phyloP scores from a whole-genome alignment of 2,329 filamentous ascomycete genomes.

The Pseudogymnoascus sp. region DNA sequence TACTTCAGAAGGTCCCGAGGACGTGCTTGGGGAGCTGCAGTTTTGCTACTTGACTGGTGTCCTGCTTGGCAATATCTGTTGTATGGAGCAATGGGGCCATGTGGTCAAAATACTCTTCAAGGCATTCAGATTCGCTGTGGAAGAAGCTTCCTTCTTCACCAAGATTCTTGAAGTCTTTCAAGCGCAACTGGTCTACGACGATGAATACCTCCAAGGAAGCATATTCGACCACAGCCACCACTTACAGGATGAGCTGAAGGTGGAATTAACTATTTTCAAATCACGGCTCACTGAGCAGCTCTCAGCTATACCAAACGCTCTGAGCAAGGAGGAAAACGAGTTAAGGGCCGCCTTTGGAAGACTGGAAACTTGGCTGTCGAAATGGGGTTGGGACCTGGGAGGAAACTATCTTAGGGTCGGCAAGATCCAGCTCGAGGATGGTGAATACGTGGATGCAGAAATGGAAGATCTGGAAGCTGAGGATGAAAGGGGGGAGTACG shows the following conservation, averaged over 20 bases:
- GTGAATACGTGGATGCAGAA: slow-evolving; percentile 42
- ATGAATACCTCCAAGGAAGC: slow-evolving; percentile 38
- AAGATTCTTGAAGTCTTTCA: slow-evolving; percentile 44
- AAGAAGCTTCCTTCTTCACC: slow-evolving; percentile 38
- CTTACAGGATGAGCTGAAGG: slow-evolving; percentile 33
- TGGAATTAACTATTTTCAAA: slow-evolving; percentile 47
- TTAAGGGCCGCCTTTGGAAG: slow-evolving; percentile 42
- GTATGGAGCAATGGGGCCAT: slow-evolving; percentile 56
- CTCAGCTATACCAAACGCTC: slow-evolving; percentile 28
- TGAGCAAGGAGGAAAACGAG: slow-evolving; percentile 35
- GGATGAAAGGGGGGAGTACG: slow-evolving; percentile 35
- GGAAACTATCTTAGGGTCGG: slow-evolving; percentile 43
- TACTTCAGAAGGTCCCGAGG: slow-evolving; percentile 30
- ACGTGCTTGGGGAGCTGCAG: slow-evolving; percentile 53
- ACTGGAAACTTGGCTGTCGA: slow-evolving; percentile 42
- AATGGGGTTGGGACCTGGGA: slow-evolving; percentile 48
- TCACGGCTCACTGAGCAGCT: slow-evolving; percentile 43
- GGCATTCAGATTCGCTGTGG: slow-evolving; percentile 38
- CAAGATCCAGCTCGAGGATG: slow-evolving; percentile 45
- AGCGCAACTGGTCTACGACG: slow-evolving; percentile 48
- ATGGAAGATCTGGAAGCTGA: slow-evolving; percentile 45
- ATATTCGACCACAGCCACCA: slow-evolving; percentile 29
- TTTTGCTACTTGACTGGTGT: slow-evolving; percentile 51
- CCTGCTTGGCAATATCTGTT: slow-evolving; percentile 50
- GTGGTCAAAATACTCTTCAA: slow-evolving; percentile 46